Conservation (phyloP, 2,329 filamentous ascomycete genomes). For the Blastomyces emzantsi region DNA sequence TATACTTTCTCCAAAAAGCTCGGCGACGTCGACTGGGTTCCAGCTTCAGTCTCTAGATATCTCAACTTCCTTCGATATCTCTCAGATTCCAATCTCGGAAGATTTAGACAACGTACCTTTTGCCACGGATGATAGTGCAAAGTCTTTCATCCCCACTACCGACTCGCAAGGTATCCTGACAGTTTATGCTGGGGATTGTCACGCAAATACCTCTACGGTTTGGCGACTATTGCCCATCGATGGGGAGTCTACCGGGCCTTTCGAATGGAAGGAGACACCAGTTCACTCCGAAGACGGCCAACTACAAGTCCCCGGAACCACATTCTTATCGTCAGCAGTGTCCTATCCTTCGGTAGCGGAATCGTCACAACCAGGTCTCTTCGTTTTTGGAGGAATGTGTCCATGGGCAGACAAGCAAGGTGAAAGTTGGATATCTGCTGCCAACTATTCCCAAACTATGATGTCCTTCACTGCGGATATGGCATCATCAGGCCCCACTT, state of each 20-base stretch:
- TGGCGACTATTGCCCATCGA: constrained; percentile 26
- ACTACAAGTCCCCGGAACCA: constrained; percentile 39
- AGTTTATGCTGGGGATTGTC: constrained; percentile 66
- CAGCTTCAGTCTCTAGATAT: constrained; percentile 15
- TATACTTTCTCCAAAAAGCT: constrained; percentile 10
- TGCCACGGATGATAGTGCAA: constrained; percentile 28
- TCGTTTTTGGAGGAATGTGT: constrained; percentile 89
- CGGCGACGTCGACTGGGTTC: constrained; percentile 11
- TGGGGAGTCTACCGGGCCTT: constrained; percentile 42
- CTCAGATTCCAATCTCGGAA: constrained; percentile 32
- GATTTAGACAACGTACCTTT: constrained; percentile 4
- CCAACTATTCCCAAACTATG: constrained; percentile 75
- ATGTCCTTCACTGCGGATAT: constrained; percentile 43
- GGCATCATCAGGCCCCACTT: constrained; percentile 23
- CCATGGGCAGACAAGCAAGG: constrained; percentile 41
- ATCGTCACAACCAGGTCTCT: constrained; percentile 44
- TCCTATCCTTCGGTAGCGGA: constrained; percentile 55
- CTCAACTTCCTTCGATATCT: constrained; percentile 17
- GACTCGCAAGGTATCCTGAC: constrained; percentile 59
- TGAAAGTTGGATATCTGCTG: constrained; percentile 55
- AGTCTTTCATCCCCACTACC: constrained; percentile 57
- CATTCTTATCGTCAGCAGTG: constrained; percentile 52
- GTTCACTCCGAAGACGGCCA: constrained; percentile 26
- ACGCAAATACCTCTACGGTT: constrained; percentile 11
- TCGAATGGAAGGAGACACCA: constrained; percentile 52